Conservation (phyloP, 169 alveolate genomes). For the Ichthyophthirius multifiliis region DNA sequence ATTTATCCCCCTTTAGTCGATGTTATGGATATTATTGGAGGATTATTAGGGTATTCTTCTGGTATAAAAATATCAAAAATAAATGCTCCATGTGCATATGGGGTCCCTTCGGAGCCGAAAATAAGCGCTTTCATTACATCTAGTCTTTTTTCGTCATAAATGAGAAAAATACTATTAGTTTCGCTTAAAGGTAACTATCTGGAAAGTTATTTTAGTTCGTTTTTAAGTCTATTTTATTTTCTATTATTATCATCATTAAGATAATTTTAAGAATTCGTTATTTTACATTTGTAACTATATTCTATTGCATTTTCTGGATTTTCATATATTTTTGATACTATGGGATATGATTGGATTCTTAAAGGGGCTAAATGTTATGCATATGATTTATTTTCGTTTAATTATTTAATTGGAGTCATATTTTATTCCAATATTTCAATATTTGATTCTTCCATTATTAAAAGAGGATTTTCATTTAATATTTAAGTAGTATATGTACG, state of each 20-base stretch:
- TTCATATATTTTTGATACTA: neutral
- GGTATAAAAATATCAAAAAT: slow-evolving; percentile 68
- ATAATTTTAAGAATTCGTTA: neutral
- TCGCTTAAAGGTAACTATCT: slow-evolving; percentile 59
- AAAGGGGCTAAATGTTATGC: neutral
- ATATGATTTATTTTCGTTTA: neutral
- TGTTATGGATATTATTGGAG: slow-evolving; percentile 67
- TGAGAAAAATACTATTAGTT: slow-evolving; percentile 61
- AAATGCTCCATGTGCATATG: slow-evolving; percentile 78
- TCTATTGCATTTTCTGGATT: neutral
- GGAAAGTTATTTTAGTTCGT: slow-evolving; percentile 56
- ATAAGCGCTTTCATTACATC: slow-evolving; percentile 67
- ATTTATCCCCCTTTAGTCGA: slow-evolving; percentile 65
- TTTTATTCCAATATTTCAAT: neutral
- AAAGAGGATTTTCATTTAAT: neutral
- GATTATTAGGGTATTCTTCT: slow-evolving; percentile 64
- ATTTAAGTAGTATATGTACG: neutral
- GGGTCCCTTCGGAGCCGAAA: slow-evolving; percentile 79
- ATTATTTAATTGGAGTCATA: neutral
- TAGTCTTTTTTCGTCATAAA: slow-evolving; percentile 56
- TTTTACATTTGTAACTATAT: neutral
- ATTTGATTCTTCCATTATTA: neutral
- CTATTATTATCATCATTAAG: neutral
- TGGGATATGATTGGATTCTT: neutral
- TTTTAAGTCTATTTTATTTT: slow-evolving; percentile 6